Evolutionary conservation across 2,329 filamentous ascomycete species (phyloP), one percentile per base, ranked within the genome.

Genomic region (Berkeleyomyces rouxiae): DNA sequence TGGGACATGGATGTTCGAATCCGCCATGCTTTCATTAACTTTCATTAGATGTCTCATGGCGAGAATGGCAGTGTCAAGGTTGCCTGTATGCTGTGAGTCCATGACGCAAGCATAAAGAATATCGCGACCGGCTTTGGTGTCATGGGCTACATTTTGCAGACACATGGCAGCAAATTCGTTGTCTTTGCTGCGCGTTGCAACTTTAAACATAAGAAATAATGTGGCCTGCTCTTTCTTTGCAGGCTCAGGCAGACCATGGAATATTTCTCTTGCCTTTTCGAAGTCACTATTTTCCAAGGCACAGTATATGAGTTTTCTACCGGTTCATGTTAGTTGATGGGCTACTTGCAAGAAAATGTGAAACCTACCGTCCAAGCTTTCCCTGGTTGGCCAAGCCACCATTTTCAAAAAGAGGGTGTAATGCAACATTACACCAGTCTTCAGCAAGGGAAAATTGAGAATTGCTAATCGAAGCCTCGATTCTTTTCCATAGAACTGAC

Each of bases 71-170:
- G 85, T 82, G 0, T 75, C 66, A 59, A 79, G 83, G 65, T 89
- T 81, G 0, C 83, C 82, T 0, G 76, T 75, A 66, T 82, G 77
- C 59, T 90, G 84, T 2, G 89, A 86, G 70, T 95, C 89, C 37
- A 89, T 74, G 31, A 89, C 82, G 68, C 90, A 96, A 0, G 89
- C 87, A 66, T 91, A 90, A 0, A 96, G 76, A 51, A 90, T 81
- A 11, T 83, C 82, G 23, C 77, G 75, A 1, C 66, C 67, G 39
- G 68, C 63, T 42, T 84, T 79, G 31, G 79, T 77, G 0, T 75
- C 70, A n/a, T 76, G 76, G 62, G 78, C 79, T 36, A 96, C 74
- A 1, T 73, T 71, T 36, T 82, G 75, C 2, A 95, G 78, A 68
- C 85, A 88, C 55, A 83, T 77, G 23, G 76, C 72, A n/a, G 85